These are phyloP conservation scores for Sordaria brevicollis DNA, from an alignment of 495 filamentous ascomycete species.

Conservation along the genomic window DNA sequence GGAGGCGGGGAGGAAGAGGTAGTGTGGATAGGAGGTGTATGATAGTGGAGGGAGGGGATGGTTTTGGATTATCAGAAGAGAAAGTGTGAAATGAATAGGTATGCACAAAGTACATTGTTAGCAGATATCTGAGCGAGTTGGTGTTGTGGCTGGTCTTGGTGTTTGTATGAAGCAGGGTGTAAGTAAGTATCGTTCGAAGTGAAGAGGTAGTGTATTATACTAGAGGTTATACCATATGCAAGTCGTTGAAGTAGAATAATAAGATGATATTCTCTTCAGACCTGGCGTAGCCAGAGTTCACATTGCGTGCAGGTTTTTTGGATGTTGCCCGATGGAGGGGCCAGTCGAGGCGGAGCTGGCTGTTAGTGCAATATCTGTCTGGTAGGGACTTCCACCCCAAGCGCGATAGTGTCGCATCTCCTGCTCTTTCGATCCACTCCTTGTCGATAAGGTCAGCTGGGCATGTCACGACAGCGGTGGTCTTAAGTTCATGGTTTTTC, in stretches of 20 bases:
- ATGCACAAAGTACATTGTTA: background rate
- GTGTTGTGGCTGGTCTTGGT: background rate
- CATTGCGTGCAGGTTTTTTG: background rate
- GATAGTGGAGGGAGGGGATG: background rate
- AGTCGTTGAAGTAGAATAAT: background rate
- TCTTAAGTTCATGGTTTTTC: too few relatives aligned
- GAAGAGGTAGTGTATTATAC: background rate
- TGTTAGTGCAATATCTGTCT: background rate
- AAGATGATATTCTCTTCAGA: background rate
- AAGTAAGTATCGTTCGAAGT: background rate
- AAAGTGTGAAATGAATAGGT: background rate
- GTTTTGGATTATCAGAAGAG: background rate
- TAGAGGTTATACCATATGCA: background rate
- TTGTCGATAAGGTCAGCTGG: too few relatives aligned
- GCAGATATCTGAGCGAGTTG: background rate
- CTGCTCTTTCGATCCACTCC: too few relatives aligned
- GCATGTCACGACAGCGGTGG: too few relatives aligned
- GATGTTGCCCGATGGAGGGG: background rate
- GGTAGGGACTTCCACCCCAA: too few relatives aligned
- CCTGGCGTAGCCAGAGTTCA: background rate
- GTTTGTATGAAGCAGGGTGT: background rate
- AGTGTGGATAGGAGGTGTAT: background rate
- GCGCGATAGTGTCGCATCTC: background rate
- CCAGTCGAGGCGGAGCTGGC: too few relatives aligned
- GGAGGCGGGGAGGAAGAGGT: constrained; percentile 4